Base-by-base conservation (phyloP, 139 green algal genomes). In the Picochlorum costavermella region DNA sequence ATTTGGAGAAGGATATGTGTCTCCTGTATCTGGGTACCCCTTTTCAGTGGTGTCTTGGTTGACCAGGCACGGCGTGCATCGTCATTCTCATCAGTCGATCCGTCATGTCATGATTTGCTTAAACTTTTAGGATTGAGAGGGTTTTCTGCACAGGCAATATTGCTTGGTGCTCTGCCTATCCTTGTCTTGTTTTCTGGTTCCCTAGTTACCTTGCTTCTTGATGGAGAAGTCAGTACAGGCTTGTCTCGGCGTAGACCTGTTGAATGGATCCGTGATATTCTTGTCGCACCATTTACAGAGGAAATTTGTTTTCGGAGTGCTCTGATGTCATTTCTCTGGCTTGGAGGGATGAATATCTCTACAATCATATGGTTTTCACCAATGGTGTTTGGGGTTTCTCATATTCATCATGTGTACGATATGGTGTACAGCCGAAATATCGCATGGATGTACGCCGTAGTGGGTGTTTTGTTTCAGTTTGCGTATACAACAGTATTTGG, bases 291-390 rank as follows among this genome's bases (percentile, higher is more conserved):
- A 2, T 3, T 92, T 25, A 77, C 76, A 0, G 89, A 96, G 70
- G 89, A 96, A 74, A 88, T 81, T 26, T 78, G 76, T 28, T 96
- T 95, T 67, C 71, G 89, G 10, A 75, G 76, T 11, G 89, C 88
- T 71, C 84, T 94, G 70, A 64, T 81, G 30, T 83, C 84, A 5
- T 73, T 87, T 56, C 72, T 92, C 12, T 20, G 73, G 36, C 25
- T 36, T 2, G 13, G 9, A 2, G 55, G 66, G 2, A 48, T 36
- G 1, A n/a, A 17, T 3, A n/a, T 50, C 5, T 9, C 10, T 1
- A 20, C 33, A 2, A 63, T 62, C 13, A 63, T 87, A 49, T 61
- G 77, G 5, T 23, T 84, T 20, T 84, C 78, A 2, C 87, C 85
- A 28, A 60, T 92, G 16, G 81, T 88, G 60, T 95, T 95, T 77